Evolutionary conservation across 2,329 filamentous ascomycete species (phyloP), one percentile per base, ranked within the genome.

Genomic region (Cercospora janseana): DNA sequence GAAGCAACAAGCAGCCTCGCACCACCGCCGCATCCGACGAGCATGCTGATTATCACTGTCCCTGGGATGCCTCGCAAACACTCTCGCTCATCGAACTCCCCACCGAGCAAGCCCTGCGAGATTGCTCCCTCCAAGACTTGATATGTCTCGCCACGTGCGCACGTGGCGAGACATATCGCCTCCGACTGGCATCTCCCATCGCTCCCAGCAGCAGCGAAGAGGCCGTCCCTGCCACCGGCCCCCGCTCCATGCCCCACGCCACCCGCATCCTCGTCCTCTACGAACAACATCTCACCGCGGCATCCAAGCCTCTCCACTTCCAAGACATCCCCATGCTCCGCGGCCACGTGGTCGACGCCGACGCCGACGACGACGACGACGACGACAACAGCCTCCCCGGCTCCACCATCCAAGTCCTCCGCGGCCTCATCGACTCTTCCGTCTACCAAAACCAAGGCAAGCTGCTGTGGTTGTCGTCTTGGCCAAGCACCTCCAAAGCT

Each of bases 241-340:
- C 6, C 20, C 18, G 37, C 24, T 16, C n/a, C 21, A 43, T 20
- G 32, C 40, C 18, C 40, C 28, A n/a, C 26, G 12, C n/a, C 37
- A 46, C 38, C 5, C 29, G 24, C 6, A 49, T 45, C 27, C 8
- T 52, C 20, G 44, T 52, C 31, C 24, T 52, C 4, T 52, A 52
- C 38, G 45, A 52, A 21, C 45, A 52, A 41, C 18, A 34, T 10
- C 31, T 45, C 24, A 32, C 38, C 7, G 35, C 29, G 26, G 29
- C n/a, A 23, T 41, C 37, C 12, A 48, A 13, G 21, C 46, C 46
- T 21, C 18, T 41, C 21, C 26, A 20, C 3, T 13, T 32, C 16
- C 46, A 48, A 34, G 46, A 48, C 46, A 42, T 48, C 13, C 46
- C 46, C 7, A 9, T n/a, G n/a, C n/a, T n/a, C n/a, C n/a, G n/a